Conservation (phyloP, 1,284 basidiomycete genomes). For the Coniferiporia sulphurascens region DNA sequence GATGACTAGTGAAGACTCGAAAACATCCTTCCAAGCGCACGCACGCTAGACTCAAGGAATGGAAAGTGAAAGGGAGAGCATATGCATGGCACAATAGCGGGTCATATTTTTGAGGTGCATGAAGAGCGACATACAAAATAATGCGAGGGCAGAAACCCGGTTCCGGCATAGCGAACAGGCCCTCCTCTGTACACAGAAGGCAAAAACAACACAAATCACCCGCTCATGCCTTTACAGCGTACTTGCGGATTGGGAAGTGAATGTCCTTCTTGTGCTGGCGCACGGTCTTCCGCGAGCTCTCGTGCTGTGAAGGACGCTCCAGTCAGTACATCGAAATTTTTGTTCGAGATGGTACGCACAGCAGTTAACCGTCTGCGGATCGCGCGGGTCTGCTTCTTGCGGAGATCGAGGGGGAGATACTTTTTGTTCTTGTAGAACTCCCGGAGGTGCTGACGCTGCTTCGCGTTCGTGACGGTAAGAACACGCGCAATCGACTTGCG, state of each 20-base stretch:
- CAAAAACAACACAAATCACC: neutral
- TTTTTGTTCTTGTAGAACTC: conserved; percentile 99
- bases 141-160: conserved; percentile 5
- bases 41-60: too few species aligned
- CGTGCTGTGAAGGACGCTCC: conserved; percentile 50
- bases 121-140: conserved; percentile 16
- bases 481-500: conserved; percentile 99
- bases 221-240: conserved; percentile 77
- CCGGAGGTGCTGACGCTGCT: conserved; percentile 93
- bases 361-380: conserved; percentile 94
- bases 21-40: neutral
- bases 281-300: conserved; percentile 78
- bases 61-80: too few species aligned
- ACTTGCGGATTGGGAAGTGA: conserved; percentile 87
- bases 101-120: conserved; percentile 14
- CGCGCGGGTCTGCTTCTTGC: conserved; percentile 97
- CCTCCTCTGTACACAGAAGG: conserved; percentile 16
- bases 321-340: conserved; percentile 14
- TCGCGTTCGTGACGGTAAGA: conserved; percentile 98
- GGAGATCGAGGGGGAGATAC: conserved; percentile 95
- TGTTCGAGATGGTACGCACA: conserved; percentile 40
- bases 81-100: conserved; percentile 11
- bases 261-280: conserved; percentile 91
- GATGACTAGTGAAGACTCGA: neutral
- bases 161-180: conserved; percentile 1